Conservation (phyloP, 1,139 yeast species). For the Pichia sp. region DNA sequence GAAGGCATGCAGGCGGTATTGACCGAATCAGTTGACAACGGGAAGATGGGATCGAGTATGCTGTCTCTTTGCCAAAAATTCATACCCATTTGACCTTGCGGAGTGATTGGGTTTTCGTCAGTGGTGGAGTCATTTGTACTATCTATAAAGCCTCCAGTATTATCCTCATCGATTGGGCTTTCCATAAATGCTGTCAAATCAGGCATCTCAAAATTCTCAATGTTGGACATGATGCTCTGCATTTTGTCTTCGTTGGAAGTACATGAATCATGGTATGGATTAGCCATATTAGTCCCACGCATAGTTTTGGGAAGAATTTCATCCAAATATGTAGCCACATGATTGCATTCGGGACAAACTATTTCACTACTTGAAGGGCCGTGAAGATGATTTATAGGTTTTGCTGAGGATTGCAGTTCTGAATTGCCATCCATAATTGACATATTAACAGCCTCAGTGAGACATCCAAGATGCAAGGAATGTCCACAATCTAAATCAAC, state of each 20-base stretch:
- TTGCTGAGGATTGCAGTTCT: not conserved
- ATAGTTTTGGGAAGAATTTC: not conserved
- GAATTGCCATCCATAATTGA: too few relatives aligned
- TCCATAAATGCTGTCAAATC: not conserved
- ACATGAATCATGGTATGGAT: not conserved
- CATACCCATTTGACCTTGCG: slow-evolving; percentile 16
- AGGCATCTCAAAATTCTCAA: slow-evolving; percentile 1
- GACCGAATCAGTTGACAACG: not conserved
- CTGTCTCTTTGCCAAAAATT: slow-evolving; percentile 13
- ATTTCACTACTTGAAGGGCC: slow-evolving; percentile 8
- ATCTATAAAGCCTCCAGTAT: not conserved
- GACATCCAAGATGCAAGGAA: slow-evolving; percentile 15
- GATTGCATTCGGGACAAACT: slow-evolving; percentile 13
- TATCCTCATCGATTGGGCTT: not conserved
- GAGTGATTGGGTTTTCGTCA: slow-evolving; percentile 15
- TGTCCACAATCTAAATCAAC: slow-evolving; percentile 18
- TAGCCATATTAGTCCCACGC: not conserved
- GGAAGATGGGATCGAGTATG: not conserved
- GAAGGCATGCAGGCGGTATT: not conserved
- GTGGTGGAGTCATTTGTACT: not conserved
- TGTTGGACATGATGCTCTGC: not conserved
- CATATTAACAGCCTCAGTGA: slow-evolving; percentile 3
- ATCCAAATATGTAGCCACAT: slow-evolving; percentile 3
- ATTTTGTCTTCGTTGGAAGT: too few relatives aligned
- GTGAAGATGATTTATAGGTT: not conserved